These are phyloP conservation scores for Leptographium flavum DNA, from an alignment of 2,329 filamentous ascomycete species.

Conservation along the genomic window DNA sequence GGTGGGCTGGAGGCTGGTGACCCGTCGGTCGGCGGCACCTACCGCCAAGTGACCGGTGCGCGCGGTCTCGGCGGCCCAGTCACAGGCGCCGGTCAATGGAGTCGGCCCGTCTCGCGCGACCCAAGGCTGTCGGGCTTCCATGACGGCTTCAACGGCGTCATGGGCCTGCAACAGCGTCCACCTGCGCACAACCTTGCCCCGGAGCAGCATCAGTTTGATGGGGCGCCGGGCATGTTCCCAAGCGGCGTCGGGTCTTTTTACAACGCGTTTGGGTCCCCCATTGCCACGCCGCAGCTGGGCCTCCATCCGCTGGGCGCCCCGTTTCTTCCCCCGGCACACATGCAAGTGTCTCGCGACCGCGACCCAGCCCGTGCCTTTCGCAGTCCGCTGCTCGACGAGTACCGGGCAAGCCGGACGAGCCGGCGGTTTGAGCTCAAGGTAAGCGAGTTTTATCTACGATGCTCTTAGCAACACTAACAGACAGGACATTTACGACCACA, in stretches of 20 bases:
- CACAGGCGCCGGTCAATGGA: conserved; percentile 22
- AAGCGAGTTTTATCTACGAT: conserved; percentile 7
- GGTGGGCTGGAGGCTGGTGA: conserved; percentile 21
- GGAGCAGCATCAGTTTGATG: conserved; percentile 1
- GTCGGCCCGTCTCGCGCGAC: conserved; percentile 20
- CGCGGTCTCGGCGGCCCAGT: conserved; percentile 4
- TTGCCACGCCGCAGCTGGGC: conserved; percentile 16
- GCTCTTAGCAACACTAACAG: conserved; percentile 2
- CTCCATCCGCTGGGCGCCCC: conserved; percentile 12
- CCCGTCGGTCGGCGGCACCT: conserved; percentile 17
- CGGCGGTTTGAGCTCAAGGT: conserved; percentile 67
- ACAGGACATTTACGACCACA: conserved; percentile 67
- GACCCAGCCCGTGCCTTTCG: conserved; percentile 26
- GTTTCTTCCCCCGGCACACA: conserved; percentile 19
- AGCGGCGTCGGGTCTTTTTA: conserved; percentile 15
- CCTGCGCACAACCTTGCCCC: background rate
- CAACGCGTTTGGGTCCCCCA: conserved; percentile 21
- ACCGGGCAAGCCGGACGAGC: conserved; percentile 54
- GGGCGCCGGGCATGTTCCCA: background rate
- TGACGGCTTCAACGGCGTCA: background rate
- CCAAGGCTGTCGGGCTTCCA: conserved; percentile 10
- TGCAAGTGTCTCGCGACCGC: conserved; percentile 18
- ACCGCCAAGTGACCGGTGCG: conserved; percentile 18
- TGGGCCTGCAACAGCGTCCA: conserved; percentile 1
- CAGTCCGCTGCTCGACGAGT: conserved; percentile 66